A percentile compares a stretch with the other conserved stretches of the same genome.
Evolutionary conservation across 2,329 filamentous ascomycete genomes (phyloP).

Genomic region (Botrytis fabae): DNA sequence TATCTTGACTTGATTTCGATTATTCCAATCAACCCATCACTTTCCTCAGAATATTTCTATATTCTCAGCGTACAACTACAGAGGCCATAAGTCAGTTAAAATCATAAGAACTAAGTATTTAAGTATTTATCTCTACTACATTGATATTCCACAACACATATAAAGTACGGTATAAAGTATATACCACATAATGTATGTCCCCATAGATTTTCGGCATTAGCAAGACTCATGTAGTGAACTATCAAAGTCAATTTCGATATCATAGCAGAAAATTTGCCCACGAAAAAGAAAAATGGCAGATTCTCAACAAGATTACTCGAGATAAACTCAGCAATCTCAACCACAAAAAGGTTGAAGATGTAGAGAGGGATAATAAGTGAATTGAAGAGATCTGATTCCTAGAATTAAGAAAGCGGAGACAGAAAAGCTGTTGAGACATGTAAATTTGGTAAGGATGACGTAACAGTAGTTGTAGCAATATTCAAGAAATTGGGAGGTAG

Average conservation of each 20-base stretch:
- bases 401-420: background rate
- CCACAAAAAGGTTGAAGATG: background rate
- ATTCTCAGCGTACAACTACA: background rate
- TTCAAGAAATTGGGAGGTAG: background rate
- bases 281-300: background rate
- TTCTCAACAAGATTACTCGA: background rate
- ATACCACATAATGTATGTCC: background rate
- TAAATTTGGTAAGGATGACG: background rate
- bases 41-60: background rate
- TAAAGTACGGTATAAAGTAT: background rate
- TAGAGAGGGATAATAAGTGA: background rate
- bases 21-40: background rate
- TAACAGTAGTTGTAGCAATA: background rate
- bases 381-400: fast-evolving
- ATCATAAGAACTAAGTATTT: background rate
- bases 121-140: background rate
- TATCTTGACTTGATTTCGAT: background rate
- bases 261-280: background rate
- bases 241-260: background rate
- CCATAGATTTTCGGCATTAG: background rate
- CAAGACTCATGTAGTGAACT: background rate
- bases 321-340: background rate
- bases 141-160: background rate
- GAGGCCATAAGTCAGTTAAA: background rate
- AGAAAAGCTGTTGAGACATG: background rate